Conservation (phyloP, 345 rosid species). For the Moringa oleifera region DNA sequence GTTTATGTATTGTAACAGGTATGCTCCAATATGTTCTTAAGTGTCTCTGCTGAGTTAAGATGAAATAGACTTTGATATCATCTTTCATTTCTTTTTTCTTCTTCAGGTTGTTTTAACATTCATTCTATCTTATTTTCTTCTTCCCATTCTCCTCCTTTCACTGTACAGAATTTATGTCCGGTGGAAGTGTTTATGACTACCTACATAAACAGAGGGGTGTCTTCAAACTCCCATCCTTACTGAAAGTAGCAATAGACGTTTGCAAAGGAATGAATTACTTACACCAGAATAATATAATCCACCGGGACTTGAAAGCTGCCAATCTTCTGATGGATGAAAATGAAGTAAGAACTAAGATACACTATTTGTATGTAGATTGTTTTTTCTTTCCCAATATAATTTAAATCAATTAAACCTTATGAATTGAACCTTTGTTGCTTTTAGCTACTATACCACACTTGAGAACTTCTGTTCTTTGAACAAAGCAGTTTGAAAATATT, state of each 20-base stretch:
- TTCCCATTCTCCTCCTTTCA: conserved; percentile 11
- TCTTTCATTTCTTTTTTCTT: not conserved
- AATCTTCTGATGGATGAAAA: conserved; percentile 97
- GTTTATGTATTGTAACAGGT: conserved; percentile 93
- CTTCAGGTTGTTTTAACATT: not conserved
- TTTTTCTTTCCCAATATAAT: not conserved
- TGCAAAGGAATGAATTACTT: conserved; percentile 98
- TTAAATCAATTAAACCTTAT: no score
- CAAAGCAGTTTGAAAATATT: no score
- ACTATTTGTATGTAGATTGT: conserved; percentile 1
- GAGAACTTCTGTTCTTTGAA: no score
- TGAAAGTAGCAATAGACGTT: conserved; percentile 88
- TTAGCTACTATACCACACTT: no score
- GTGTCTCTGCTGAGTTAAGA: conserved; percentile 4
- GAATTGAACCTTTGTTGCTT: no score
- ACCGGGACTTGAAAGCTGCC: conserved; percentile 95
- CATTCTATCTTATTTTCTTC: conserved; percentile 3
- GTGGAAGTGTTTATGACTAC: conserved; percentile 99
- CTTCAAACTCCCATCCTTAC: conserved; percentile 81
- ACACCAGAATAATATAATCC: conserved; percentile 93
- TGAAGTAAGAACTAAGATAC: conserved; percentile 82
- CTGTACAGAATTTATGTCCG: conserved; percentile 82
- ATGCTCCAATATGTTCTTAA: conserved; percentile 12
- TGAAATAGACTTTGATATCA: not conserved
- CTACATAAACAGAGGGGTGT: conserved; percentile 89